A percentile compares a stretch with the other conserved stretches of the same genome.
Evolutionary conservation across 1,139 yeast genomes (phyloP).

Genomic region (Candida gigantensis): DNA sequence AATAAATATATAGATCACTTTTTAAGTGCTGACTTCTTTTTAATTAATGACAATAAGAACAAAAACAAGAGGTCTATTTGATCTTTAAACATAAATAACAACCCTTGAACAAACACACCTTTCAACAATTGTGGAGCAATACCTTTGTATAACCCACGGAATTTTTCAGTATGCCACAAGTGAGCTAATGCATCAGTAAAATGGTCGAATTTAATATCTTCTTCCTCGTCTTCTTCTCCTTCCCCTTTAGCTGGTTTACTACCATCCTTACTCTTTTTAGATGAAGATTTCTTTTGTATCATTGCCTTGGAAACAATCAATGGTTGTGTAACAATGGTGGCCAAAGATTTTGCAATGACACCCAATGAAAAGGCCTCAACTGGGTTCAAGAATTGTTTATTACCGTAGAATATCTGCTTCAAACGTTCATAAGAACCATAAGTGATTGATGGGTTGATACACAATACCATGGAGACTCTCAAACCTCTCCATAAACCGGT

Average conservation of each 20-base stretch:
- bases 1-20: constrained; percentile 1
- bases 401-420: constrained; percentile 53
- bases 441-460: constrained; percentile 84
- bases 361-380: constrained; percentile 73
- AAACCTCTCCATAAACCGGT: constrained; percentile 83
- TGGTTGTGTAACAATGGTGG: constrained; percentile 82
- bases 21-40: constrained; percentile 17
- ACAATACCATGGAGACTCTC: constrained; percentile 76
- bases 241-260: constrained; percentile 5
- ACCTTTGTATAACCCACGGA: constrained; percentile 65
- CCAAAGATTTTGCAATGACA: constrained; percentile 76
- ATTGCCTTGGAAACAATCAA: constrained; percentile 79
- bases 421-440: constrained; percentile 81
- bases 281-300: constrained; percentile 55
- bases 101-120: constrained; percentile 84
- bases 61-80: constrained; percentile 54
- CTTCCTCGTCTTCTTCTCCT: constrained; percentile 27
- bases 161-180: constrained; percentile 44
- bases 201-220: constrained; percentile 38
- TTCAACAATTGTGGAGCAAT: constrained; percentile 77
- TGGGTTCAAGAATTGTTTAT: constrained; percentile 54
- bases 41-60: constrained; percentile 36
- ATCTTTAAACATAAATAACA: constrained; percentile 81
- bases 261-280: constrained; percentile 9
- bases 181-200: constrained; percentile 47